Base-by-base conservation (phyloP, 495 filamentous ascomycete genomes). In the Annulohypoxylon stygium region DNA sequence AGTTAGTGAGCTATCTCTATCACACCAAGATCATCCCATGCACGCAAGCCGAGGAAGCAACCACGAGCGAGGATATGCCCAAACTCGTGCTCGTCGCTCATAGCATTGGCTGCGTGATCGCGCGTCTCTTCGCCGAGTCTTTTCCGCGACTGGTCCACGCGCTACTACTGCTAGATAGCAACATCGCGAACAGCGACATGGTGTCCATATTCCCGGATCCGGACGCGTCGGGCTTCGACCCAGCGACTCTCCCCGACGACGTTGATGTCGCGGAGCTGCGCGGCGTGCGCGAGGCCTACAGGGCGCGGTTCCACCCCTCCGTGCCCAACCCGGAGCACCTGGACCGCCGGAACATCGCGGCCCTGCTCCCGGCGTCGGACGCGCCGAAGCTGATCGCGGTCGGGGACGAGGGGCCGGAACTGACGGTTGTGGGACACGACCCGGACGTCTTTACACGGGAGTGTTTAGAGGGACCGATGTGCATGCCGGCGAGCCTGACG, bases 391-490 rank as follows among this genome's bases (percentile, higher is more conserved):
- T 90, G n/a, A n/a, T 36, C 8, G 86, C 83, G 0, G 53, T 23
- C 26, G 76, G 61, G 0, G 83, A 79, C 0, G 74, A 62, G 18
- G 76, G 79, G 0, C 86, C 88, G 3, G 81, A 76, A 58, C 67
- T 90, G 51, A 87, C 81, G 4, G 87, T 91, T 2, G 84, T 90
- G 2, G 89, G 88, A 0, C 89, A 91, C 78, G 90, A 90, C 65
- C 86, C 84, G 75, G 84, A 87, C 8, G 76, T 77, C 7, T 91
- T 92, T 75, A 87, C 85, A 0, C 76, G 85, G 34, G 84, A 89
- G 71, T 83, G 82, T 51, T 75, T 82, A 45, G 61, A 69, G 47
- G 79, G 79, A 34, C 64, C 74, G 9, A 70, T 83, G 81, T 48
- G 69, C 2, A 81, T 82, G 18, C 80, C 83, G 2, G 79, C 81